phyloP scores from a whole-genome alignment of 1,284 basidiomycete species.

The Thecaphora thlaspeos region DNA sequence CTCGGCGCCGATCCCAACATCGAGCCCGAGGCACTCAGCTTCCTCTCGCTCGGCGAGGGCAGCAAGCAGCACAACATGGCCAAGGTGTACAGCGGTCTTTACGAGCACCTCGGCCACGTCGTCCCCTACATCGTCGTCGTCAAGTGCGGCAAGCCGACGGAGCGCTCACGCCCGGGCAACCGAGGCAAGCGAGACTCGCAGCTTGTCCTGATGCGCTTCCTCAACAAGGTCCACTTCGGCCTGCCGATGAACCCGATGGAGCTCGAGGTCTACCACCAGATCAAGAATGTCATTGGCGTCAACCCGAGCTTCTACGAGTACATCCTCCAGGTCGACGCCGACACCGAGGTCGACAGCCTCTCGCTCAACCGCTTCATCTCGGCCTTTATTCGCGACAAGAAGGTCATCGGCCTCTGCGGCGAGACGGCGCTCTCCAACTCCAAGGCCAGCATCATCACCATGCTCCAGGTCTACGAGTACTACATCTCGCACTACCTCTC shows the following conservation, averaged over 20 bases:
- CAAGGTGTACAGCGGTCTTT: conserved; percentile 91
- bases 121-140: conserved; percentile 87
- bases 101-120: conserved; percentile 92
- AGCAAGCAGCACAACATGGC: conserved; percentile 91
- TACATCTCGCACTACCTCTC: conserved; percentile 96
- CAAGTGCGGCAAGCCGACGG: conserved; percentile 94
- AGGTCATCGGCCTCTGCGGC: conserved; percentile 91
- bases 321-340: conserved; percentile 93
- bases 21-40: conserved; percentile 88
- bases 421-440: conserved; percentile 93
- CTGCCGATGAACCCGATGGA: conserved; percentile 92
- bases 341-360: conserved; percentile 83
- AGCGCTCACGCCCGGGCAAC: conserved; percentile 90
- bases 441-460: conserved; percentile 90
- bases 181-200: conserved; percentile 97
- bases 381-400: conserved; percentile 80
- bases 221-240: conserved; percentile 95
- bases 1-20: conserved; percentile 88
- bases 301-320: conserved; percentile 98
- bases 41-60: conserved; percentile 91
- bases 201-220: conserved; percentile 87
- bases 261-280: conserved; percentile 96
- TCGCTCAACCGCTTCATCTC: conserved; percentile 88
- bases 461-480: conserved; percentile 99
- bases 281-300: conserved; percentile 97